A percentile compares a stretch with the other conserved stretches of the same genome.
phyloP scores from a whole-genome alignment of 208 protist genomes.

The Angomonas ambiguus region DNA sequence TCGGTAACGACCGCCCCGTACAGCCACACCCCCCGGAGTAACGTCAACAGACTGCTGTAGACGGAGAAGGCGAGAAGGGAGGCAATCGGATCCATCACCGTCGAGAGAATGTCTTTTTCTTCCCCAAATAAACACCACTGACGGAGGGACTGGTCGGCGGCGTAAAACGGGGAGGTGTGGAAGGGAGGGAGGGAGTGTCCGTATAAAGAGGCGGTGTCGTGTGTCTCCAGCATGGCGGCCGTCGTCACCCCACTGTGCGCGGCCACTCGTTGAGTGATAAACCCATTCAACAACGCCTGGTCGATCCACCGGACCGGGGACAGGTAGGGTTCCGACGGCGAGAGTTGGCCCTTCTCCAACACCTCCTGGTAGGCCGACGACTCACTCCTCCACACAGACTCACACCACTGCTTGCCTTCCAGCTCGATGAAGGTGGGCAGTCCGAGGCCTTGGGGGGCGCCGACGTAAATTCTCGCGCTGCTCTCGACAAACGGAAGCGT shows the following conservation, averaged over 20 bases:
- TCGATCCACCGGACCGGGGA: constrained; percentile 43
- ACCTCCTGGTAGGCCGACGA: constrained; percentile 26
- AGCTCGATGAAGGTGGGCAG: constrained; percentile 38
- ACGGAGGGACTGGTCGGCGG: constrained; percentile 40
- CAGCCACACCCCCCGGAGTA: constrained; percentile 46
- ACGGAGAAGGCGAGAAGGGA: constrained; percentile 24
- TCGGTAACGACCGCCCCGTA: constrained; percentile 52
- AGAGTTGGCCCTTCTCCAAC: not conserved
- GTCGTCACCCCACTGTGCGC: constrained; percentile 46
- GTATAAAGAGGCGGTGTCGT: constrained; percentile 19
- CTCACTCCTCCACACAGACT: constrained; percentile 43
- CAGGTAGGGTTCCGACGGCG: constrained; percentile 3
- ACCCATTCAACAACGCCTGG: constrained; percentile 65
- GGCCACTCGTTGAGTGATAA: constrained; percentile 48
- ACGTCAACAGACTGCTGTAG: constrained; percentile 28
- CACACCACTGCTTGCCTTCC: constrained; percentile 45
- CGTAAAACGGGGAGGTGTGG: constrained; percentile 63
- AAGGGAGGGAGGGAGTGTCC: constrained; percentile 34
- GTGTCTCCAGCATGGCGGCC: constrained; percentile 25
- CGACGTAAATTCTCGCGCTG: constrained; percentile 37
- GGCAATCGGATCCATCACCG: constrained; percentile 1
- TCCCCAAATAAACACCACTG: constrained; percentile 71
- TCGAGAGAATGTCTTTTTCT: constrained; percentile 9
- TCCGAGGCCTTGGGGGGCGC: constrained; percentile 40
- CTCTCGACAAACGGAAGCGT: constrained; percentile 2